phyloP scores from a whole-genome alignment of 2,329 filamentous ascomycete genomes.

The Pseudonectria foliicola region DNA sequence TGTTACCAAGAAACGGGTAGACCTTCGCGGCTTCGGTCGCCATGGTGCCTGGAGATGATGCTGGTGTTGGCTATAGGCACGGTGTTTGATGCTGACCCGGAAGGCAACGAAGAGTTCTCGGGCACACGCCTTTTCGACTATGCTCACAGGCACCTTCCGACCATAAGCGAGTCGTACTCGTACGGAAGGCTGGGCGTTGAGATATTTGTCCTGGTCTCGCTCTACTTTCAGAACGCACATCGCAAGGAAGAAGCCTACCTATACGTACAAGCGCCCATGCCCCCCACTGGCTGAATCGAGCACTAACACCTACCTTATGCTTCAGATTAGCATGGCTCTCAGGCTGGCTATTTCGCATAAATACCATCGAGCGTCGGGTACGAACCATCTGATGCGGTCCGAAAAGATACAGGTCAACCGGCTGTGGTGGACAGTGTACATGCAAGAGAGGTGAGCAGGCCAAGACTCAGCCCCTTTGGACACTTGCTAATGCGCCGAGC shows the following conservation, averaged over 20 bases:
- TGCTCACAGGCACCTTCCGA: conserved; percentile 21
- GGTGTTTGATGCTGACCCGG: conserved; percentile 17
- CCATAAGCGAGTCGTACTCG: conserved; percentile 18
- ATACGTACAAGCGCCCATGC: conserved; percentile 8
- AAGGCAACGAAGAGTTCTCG: conserved; percentile 18
- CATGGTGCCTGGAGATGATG: conserved; percentile 22
- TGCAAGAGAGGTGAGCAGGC: conserved; percentile 21
- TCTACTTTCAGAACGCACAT: conserved; percentile 18
- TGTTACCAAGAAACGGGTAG: conserved; percentile 19
- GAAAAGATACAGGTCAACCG: conserved; percentile 18
- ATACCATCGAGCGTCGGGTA: conserved; percentile 16
- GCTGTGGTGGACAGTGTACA: conserved; percentile 24
- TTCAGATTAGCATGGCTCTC: conserved; percentile 23
- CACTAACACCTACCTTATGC: background rate
- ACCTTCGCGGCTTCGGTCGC: conserved; percentile 12
- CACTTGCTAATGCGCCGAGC: no score
- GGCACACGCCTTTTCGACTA: conserved; percentile 17
- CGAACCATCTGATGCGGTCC: conserved; percentile 6
- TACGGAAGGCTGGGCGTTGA: conserved; percentile 23
- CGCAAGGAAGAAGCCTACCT: conserved; percentile 21
- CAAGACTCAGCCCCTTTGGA: background rate
- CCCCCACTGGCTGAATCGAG: rapidly evolving
- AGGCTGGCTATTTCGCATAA: conserved; percentile 20
- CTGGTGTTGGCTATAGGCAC: conserved; percentile 20
- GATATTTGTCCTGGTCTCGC: conserved; percentile 20